Conservation (phyloP, 2,329 filamentous ascomycete genomes). For the Ceratocystis diversiconidia region DNA sequence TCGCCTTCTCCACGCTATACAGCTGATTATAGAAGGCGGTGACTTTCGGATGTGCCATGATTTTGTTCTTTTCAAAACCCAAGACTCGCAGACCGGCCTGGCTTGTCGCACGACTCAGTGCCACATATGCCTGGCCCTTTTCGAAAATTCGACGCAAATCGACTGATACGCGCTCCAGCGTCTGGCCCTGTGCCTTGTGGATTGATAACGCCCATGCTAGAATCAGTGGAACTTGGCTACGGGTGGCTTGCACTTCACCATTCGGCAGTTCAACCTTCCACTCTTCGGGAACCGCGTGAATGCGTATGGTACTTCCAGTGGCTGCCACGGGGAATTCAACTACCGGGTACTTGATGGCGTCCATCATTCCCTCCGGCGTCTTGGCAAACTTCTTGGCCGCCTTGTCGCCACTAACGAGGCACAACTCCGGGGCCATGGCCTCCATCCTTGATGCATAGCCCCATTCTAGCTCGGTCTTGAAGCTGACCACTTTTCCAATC, state of each 20-base stretch:
- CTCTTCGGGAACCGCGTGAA: conserved; percentile 53
- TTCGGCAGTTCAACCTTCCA: conserved; percentile 98
- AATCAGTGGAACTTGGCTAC: conserved; percentile 72
- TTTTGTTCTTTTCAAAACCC: conserved; percentile 76
- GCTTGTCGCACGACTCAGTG: conserved; percentile 78
- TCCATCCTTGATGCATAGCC: conserved; percentile 22
- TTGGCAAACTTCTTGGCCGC: conserved; percentile 43
- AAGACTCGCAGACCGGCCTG: conserved; percentile 79
- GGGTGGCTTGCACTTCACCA: conserved; percentile 81
- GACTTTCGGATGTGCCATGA: conserved; percentile 86
- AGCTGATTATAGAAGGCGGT: conserved; percentile 73
- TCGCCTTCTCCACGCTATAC: conserved; percentile 51
- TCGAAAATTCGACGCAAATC: conserved; percentile 88
- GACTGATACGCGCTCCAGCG: conserved; percentile 83
- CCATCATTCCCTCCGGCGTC: conserved; percentile 32
- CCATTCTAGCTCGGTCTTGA: conserved; percentile 44
- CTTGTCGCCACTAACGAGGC: conserved; percentile 30
- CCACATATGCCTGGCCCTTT: conserved; percentile 95
- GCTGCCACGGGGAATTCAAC: conserved; percentile 63
- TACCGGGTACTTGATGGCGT: conserved; percentile 56
- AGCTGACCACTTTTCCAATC: conserved; percentile 68
- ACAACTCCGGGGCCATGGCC: conserved; percentile 31
- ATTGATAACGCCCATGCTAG: conserved; percentile 95
- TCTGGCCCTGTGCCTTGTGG: conserved; percentile 95
- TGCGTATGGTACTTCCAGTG: conserved; percentile 49